Percentiles rank a stretch among this genome's conserved stretches.
Conservation (phyloP, 2,329 filamentous ascomycete species). For the Penicillium sp. region DNA sequence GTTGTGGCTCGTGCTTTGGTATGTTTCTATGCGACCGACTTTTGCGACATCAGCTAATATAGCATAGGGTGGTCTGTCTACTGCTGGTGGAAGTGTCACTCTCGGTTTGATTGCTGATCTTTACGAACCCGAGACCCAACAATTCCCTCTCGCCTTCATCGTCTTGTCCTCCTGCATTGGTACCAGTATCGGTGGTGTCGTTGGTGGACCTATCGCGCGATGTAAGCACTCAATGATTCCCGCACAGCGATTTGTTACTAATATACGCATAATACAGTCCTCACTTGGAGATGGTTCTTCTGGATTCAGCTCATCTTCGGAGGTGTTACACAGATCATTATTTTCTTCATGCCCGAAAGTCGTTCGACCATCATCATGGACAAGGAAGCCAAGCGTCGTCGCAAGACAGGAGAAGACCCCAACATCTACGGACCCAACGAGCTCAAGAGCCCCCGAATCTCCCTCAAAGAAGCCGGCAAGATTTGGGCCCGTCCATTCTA, state of each 20-base stretch:
- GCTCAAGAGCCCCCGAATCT: constrained; percentile 50
- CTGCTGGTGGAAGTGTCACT: constrained; percentile 62
- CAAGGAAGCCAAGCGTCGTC: constrained; percentile 56
- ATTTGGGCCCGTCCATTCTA: constrained; percentile 67
- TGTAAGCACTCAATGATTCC: constrained; percentile 1
- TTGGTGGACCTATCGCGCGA: constrained; percentile 52
- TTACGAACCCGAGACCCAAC: constrained; percentile 54
- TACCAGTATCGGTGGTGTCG: constrained; percentile 53
- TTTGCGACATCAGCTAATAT: background rate
- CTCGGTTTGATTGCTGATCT: constrained; percentile 62
- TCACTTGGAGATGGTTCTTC: constrained; percentile 59
- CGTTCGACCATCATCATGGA: constrained; percentile 59
- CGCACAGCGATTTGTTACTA: background rate
- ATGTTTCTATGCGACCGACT: background rate
- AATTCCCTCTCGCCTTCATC: constrained; percentile 59
- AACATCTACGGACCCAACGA: constrained; percentile 68
- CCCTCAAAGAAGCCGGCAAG: constrained; percentile 29
- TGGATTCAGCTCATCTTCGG: constrained; percentile 63
- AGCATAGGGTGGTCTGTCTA: constrained; percentile 54
- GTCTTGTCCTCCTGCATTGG: constrained; percentile 55
- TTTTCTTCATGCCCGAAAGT: constrained; percentile 57
- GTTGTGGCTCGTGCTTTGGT: constrained; percentile 64
- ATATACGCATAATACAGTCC: constrained; percentile 17
- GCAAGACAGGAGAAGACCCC: constrained; percentile 52
- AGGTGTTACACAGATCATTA: constrained; percentile 50